Evolutionary conservation across 768 basidiomycete species (phyloP), one percentile per base, ranked within the genome.

Genomic region (Scleroderma citrinum): DNA sequence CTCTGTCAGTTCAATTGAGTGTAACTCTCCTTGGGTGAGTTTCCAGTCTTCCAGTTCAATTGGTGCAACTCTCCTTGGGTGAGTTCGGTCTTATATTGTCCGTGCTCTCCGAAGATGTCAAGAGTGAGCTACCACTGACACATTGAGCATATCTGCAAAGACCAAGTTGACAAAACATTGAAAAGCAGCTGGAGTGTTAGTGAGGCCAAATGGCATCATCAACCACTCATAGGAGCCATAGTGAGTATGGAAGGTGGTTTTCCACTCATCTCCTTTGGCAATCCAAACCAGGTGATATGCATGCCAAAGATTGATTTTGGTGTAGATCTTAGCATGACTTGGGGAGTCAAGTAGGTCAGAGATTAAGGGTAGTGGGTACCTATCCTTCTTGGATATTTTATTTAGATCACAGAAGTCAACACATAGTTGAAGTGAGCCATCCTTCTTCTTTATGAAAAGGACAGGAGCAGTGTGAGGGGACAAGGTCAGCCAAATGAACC

Each of bases 321-420:
- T 64, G 51, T 68, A 74, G 26, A 61, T 41, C 8, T 50, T 51
- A 0, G 16, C 36, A 3, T 6, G 11, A 17, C 36, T 37, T 1
- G 36, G 36, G 5, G 36, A 37, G 36, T 37, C n/a, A 4, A 37
- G n/a, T 2, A 37, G 36, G 11, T 37, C 36, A 7, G 36, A 37
- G 11, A 37, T 37, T 6, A 17, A 59, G 0, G 69, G 69, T 2
- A 73, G 56, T 2, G 66, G 70, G 36, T 71, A 70, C 3, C n/a
- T 49, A 46, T 45, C 69, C 60, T 20, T 65, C 42, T 17, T 37
- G 16, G 7, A 20, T 37, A 64, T 58, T 0, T 61, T 50, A 42
- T 71, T 73, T 0, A 70, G 60, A 2, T 51, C 43, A 19, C 56
- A 49, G 47, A 63, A 72, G 46, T 75, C 63, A 16, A 63, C 49